A percentile compares a stretch with the other conserved stretches of the same genome.
These are phyloP conservation scores for Deakozyma indianensis DNA, from an alignment of 805 yeast species.

Conservation along the genomic window DNA sequence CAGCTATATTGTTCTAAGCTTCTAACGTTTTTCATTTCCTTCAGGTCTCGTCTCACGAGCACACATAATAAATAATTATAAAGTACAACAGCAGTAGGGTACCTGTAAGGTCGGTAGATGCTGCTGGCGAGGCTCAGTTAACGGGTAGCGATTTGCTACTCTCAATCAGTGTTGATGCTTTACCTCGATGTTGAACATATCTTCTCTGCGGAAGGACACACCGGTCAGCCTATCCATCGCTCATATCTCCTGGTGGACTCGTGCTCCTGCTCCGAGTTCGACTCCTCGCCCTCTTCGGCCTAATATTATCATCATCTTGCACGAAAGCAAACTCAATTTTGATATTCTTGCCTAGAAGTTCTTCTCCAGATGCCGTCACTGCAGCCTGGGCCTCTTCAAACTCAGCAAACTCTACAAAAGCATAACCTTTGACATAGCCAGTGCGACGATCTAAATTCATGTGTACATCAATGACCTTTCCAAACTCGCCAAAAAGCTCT, in stretches of 20 bases:
- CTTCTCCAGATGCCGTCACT: slow-evolving; percentile 18
- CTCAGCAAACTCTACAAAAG: slow-evolving; percentile 24
- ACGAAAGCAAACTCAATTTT: slow-evolving; percentile 28
- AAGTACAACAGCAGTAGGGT: no score
- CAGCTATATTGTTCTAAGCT: no score
- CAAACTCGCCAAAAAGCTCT: slow-evolving; percentile 29
- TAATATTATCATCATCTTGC: slow-evolving; percentile 6
- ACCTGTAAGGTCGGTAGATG: no score
- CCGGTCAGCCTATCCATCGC: not conserved
- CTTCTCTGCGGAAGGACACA: no score
- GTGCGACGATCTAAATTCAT: slow-evolving; percentile 29
- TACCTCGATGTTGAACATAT: no score
- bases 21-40: no score
- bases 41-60: no score
- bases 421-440: slow-evolving; percentile 31
- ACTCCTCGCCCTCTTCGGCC: not conserved
- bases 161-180: no score
- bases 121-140: no score
- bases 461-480: slow-evolving; percentile 24
- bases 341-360: slow-evolving; percentile 22
- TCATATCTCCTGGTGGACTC: not conserved
- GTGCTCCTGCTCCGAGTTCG: slow-evolving; percentile 2
- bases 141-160: no score
- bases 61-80: no score
- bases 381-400: slow-evolving; percentile 24